These are phyloP conservation scores for Craterostigma plantagineum DNA, from an alignment of 257 asterid genomes.

Conservation along the genomic window DNA sequence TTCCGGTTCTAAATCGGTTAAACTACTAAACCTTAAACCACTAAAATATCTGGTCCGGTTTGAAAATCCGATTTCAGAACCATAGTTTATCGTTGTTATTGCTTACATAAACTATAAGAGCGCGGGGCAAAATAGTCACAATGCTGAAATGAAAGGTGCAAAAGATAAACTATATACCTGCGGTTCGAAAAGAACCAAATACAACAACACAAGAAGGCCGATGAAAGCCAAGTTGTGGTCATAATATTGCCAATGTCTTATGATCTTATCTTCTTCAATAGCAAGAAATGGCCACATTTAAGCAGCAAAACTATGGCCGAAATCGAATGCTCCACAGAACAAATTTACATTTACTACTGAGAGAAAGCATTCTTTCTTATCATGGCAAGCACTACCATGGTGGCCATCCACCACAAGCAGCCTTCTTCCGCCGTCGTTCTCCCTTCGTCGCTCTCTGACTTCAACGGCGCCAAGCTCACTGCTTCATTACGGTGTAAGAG, in stretches of 20 bases:
- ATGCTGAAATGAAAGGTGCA: too few species aligned
- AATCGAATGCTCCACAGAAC: conserved; percentile 5
- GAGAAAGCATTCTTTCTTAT: too few species aligned
- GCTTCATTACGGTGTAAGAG: conserved; percentile 65
- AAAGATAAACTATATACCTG: too few species aligned
- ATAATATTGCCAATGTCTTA: conserved; percentile 51
- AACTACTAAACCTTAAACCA: too few species aligned
- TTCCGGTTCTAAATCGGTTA: too few species aligned
- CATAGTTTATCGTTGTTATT: too few species aligned
- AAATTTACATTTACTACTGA: neutral
- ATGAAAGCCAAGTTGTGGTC: conserved; percentile 29
- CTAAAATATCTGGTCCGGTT: too few species aligned
- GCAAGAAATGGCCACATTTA: conserved; percentile 9
- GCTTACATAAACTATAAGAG: too few species aligned
- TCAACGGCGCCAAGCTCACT: conserved; percentile 51
- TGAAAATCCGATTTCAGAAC: too few species aligned
- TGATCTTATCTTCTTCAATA: conserved; percentile 45
- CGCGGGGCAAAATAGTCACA: too few species aligned
- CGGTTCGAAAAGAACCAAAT: too few species aligned
- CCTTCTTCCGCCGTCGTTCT: conserved; percentile 34
- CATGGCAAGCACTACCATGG: conserved; percentile 69
- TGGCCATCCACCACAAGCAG: conserved; percentile 56
- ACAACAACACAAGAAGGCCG: too few species aligned
- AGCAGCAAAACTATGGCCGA: conserved; percentile 13
- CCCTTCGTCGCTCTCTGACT: conserved; percentile 62